A percentile compares a stretch with the other conserved stretches of the same genome.
These are phyloP conservation scores for Oenanthe javanica DNA, from an alignment of 140 eudicot genomes.

Conservation along the genomic window DNA sequence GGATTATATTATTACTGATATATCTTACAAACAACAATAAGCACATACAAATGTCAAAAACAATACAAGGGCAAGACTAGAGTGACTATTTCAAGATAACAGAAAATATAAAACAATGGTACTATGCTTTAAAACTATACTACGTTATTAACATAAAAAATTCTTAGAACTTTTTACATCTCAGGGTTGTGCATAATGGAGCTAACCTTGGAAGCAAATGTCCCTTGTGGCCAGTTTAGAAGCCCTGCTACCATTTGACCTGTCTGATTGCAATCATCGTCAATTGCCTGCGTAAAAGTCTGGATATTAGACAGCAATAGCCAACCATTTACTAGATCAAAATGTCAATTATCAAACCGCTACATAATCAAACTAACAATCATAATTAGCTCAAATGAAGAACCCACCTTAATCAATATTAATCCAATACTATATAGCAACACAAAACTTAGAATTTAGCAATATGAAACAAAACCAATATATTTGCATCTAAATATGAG, in stretches of 20 bases:
- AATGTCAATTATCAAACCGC: not conserved
- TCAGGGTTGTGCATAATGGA: slow-evolving; percentile 1
- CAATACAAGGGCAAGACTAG: not conserved
- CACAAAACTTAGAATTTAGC: not conserved
- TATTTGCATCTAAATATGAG: not conserved
- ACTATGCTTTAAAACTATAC: not conserved
- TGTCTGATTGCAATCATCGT: slow-evolving; percentile 94
- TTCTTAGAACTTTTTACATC: not conserved
- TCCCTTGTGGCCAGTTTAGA: slow-evolving; percentile 92
- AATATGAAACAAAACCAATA: not conserved
- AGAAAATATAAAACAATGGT: not conserved
- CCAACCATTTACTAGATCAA: not conserved
- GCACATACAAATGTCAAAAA: not conserved
- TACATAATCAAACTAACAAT: not conserved
- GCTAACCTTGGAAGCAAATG: slow-evolving; percentile 94
- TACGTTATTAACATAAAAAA: not conserved
- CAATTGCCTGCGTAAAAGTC: slow-evolving; percentile 60
- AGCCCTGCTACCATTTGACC: slow-evolving; percentile 97
- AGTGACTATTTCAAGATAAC: not conserved
- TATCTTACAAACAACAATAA: not conserved
- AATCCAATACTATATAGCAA: not conserved
- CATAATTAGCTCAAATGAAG: not conserved
- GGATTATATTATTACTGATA: not conserved
- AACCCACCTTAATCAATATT: not conserved
- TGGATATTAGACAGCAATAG: slow-evolving; percentile 3